Base-by-base conservation (phyloP, 2,329 filamentous ascomycete species). In the Fusarium napiforme region DNA sequence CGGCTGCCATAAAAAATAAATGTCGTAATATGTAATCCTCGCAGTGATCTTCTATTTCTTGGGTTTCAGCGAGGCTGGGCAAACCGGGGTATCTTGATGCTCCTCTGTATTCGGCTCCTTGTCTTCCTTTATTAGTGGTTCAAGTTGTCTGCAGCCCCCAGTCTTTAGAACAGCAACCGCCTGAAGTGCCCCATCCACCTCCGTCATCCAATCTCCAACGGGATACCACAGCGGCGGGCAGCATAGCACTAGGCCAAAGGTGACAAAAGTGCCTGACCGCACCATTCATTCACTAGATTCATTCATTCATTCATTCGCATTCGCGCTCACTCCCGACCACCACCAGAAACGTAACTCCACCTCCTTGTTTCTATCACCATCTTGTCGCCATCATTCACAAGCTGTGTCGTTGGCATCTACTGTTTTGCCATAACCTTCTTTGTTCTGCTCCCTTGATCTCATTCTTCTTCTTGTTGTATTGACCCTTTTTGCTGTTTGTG, bases 201-300 rank as follows among this genome's bases (percentile, higher is more conserved):
- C 56, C 67, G 59, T 74, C 71, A 74, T 73, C 71, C 71, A 73
- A 73, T 74, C 71, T 73, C 71, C 71, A 72, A 72, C 63, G 39
- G 59, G 63, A 58, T 60, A 61, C 55, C 57, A 46, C 43, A 58
- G 42, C 28, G 30, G 32, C 40, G 39, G 50, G 50, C 59, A 53
- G 50, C 53, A 53, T 47, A 56, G 62, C 69, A 62, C 64, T 57
- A 36, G 19, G 55, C 62, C 28, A 60, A 67, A 56, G 43, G 63
- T 40, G 63, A 62, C 72, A 72, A 77, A 73, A 75, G 56, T 74
- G 66, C 71, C 75, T 75, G 70, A 77, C 75, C 72, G 75, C 72
- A 74, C 75, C 72, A 75, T 73, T 60, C 34, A 53, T 39, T 39
- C 34, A 36, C 12, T 32, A 32, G 30, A 32, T 36, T 16, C 71